Evolutionary conservation across 2,329 filamentous ascomycete species (phyloP), one percentile per base, ranked within the genome.

Genomic region (Xylaria sp.): DNA sequence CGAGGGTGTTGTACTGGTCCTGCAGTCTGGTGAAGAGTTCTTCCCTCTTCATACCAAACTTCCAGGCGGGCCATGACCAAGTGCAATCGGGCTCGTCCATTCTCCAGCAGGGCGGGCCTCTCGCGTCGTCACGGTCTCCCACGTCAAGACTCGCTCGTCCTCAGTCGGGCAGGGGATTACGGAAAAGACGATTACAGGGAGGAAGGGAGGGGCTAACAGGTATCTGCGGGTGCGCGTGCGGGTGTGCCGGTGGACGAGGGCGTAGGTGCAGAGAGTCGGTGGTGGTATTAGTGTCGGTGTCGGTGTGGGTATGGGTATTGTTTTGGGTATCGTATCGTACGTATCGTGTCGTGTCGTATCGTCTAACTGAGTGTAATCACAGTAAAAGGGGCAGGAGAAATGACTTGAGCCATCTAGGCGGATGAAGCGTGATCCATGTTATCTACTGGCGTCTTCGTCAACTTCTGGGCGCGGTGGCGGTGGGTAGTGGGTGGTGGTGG

Each of bases 21-120:
- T 85, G 80, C 11, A 85, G 77, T 48, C 77, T 81, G 48, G 78
- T 80, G 66, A 79, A 79, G 69, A 85, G 78, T 64, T 84, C 82
- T 52, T 79, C 77, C 66, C 77, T 77, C 75, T 81, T 83, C 77
- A 85, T 78, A 65, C 81, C 82, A 74, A 85, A 85, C 69, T 85
- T 85, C 82, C 82, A 85, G 63, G 78, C 77, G 40, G 82, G 82
- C 82, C 82, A 85, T 62, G 76, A 73, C 66, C 71, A 74, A 34
- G 5, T 34, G 29, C 29, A 34, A 60, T 70, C 74, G 26, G 75
- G 76, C 51, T 84, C 81, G 70, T 84, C 81, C 82, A 85, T 85
- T 61, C 69, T 73, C 63, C 65, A 54, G 56, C 39, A 16, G 29
- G 19, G 39, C 20, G 22, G 34, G 50, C 41, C 43, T 43, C 24